Conservation (phyloP, 441 rosid genomes). For the Macaranga tanarius region DNA sequence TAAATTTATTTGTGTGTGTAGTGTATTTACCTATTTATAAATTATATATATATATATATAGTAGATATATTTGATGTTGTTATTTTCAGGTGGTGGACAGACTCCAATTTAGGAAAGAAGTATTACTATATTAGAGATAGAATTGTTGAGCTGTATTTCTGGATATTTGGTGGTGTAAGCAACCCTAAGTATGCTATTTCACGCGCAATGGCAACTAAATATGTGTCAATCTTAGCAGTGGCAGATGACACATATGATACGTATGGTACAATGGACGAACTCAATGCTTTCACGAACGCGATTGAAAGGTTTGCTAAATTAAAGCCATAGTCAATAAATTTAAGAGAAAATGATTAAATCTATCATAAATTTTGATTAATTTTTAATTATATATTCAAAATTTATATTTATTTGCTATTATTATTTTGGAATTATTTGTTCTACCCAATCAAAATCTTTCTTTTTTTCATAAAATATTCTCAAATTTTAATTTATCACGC, state of each 20-base stretch:
- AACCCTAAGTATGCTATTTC: conserved; percentile 19
- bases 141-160: neutral
- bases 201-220: neutral
- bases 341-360: too few species aligned
- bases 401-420: too few species aligned
- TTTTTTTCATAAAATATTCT: too few species aligned
- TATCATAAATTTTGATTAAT: too few species aligned
- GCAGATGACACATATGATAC: conserved; percentile 28
- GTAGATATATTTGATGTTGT: conserved; percentile 19
- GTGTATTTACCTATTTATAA: too few species aligned
- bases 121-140: conserved; percentile 8
- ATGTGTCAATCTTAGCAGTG: neutral
- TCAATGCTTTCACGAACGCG: conserved; percentile 5
- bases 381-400: too few species aligned
- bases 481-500: too few species aligned
- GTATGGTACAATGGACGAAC: conserved; percentile 14
- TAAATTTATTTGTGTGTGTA: too few species aligned
- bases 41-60: too few species aligned
- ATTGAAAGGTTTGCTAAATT: conserved; percentile 19
- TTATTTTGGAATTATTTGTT: too few species aligned
- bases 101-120: neutral
- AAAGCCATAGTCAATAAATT: too few species aligned
- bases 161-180: neutral
- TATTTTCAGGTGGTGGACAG: conserved; percentile 21
- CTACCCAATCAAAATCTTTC: too few species aligned